Percentiles rank a stretch among this genome's conserved stretches.
Evolutionary conservation across 306 rosid species (phyloP).

Genomic region (Betula pendula): DNA sequence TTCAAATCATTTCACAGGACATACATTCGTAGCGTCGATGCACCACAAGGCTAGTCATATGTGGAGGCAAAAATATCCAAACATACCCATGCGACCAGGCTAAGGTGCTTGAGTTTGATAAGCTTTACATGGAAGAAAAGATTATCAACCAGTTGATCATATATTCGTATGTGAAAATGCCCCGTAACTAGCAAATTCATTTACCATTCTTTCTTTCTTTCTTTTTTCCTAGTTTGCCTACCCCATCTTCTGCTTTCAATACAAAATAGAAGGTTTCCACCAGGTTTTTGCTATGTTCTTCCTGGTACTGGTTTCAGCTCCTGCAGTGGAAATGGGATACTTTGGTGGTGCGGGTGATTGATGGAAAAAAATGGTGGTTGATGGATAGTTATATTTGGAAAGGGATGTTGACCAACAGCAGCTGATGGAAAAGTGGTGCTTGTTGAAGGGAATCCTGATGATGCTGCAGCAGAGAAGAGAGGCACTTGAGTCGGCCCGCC

Average conservation of each 20-base stretch:
- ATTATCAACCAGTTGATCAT: conserved; percentile 17
- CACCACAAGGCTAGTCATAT: background rate
- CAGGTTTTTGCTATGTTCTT: conserved; percentile 20
- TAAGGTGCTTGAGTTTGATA: background rate
- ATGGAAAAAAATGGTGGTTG: conserved; percentile 50
- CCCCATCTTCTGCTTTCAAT: conserved; percentile 12
- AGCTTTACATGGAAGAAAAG: conserved; percentile 29
- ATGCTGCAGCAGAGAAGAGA: conserved; percentile 92
- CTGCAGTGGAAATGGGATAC: conserved; percentile 53
- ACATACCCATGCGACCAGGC: background rate
- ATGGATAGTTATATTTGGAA: conserved; percentile 39
- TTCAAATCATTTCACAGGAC: background rate
- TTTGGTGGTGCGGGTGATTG: conserved; percentile 41
- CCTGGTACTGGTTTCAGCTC: conserved; percentile 42
- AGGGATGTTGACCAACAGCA: conserved; percentile 57
- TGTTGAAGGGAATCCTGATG: conserved; percentile 98
- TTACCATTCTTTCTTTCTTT: conserved; percentile 17
- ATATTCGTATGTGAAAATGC: conserved; percentile 6
- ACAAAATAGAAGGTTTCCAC: conserved; percentile 12
- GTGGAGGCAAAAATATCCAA: background rate
- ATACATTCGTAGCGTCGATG: background rate
- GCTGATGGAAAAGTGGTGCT: conserved; percentile 43
- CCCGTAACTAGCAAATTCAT: conserved; percentile 23
- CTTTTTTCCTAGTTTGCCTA: conserved; percentile 20
- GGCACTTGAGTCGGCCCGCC: conserved; percentile 51